Base-by-base conservation (phyloP, 1,284 basidiomycete species). In the Cutaneotrichosporon arboriforme region DNA sequence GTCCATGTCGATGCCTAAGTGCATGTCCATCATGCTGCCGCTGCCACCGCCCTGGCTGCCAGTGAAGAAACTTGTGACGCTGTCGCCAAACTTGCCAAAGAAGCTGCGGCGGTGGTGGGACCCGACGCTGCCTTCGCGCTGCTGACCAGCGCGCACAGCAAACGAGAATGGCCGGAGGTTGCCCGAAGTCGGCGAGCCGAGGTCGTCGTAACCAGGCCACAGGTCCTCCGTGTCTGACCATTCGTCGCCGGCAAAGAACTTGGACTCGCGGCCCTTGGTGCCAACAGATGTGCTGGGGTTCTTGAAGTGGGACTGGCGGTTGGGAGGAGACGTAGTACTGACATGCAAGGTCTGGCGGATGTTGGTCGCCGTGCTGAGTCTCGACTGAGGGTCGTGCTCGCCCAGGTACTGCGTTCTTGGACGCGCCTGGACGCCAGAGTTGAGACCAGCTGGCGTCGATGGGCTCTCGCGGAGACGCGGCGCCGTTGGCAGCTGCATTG, bases 1-100 rank as follows among this genome's bases (percentile, higher is more conserved):
- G 55, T 76, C 74, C 20, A 56, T 54, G 47, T 76, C 74, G 21
- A 76, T 63, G 14, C 73, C 74, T 35, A 76, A 67, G 54, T 92
- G 90, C 90, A 92, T 91, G 70, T 92, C 87, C 68, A 91, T 79
- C 88, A 92, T 90, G 67, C 90, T 82, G 7, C 88, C 89, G 48
- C 84, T 78, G 55, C 84, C 86, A 55, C 86, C 78, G n/a, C n/a
- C 26, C 61, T 88, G 87, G 74, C 81, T 84, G 67, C 87, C 83
- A 3, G 86, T 87, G 68, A 92, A 89, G 78, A 92, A 88, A 57
- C 86, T 83, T 5, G 85, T 76, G 80, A 59, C 85, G 79, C 66
- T 86, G 75, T 57, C 86, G 80, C 49, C 87, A 86, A 48, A 78
- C 72, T 43, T 84, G 82, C 54, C 83, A 79, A 61, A 86, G 68